Evolutionary conservation across 805 yeast species (phyloP).

Genomic region (Saturnispora sekii): DNA sequence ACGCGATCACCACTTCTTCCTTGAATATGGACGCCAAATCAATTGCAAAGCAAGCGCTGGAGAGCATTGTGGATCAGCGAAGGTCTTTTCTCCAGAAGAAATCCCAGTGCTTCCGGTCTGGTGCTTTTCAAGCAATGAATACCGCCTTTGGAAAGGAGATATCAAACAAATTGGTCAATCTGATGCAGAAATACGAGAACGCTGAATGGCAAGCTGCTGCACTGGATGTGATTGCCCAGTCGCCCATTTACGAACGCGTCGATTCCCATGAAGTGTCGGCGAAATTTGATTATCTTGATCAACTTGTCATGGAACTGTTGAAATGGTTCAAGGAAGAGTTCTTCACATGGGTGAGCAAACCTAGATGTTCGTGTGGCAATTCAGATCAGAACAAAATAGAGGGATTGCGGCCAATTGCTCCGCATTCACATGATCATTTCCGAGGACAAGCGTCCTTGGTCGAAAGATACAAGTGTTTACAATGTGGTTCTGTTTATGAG

Average conservation of each 20-base stretch:
- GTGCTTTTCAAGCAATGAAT: not conserved
- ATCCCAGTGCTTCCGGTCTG: not conserved
- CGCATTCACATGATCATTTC: slow-evolving; percentile 31
- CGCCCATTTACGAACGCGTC: slow-evolving; percentile 47
- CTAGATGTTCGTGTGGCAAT: slow-evolving; percentile 50
- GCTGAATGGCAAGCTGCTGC: slow-evolving; percentile 38
- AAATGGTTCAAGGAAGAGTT: slow-evolving; percentile 70
- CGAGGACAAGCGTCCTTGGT: slow-evolving; percentile 44
- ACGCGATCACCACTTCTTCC: not conserved
- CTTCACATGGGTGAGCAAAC: slow-evolving; percentile 75
- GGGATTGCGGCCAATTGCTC: slow-evolving; percentile 27
- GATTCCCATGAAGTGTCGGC: slow-evolving; percentile 18
- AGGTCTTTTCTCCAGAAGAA: not conserved
- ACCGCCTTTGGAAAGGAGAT: slow-evolving; percentile 3
- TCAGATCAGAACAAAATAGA: slow-evolving; percentile 31
- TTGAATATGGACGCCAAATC: not conserved
- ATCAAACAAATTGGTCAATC: not conserved
- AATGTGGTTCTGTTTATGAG: slow-evolving; percentile 38
- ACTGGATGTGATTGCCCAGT: slow-evolving; percentile 52
- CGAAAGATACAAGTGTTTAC: slow-evolving; percentile 55
- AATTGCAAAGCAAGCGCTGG: not conserved
- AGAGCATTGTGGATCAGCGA: not conserved
- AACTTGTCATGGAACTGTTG: slow-evolving; percentile 46
- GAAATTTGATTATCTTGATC: slow-evolving; percentile 41
- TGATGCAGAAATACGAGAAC: slow-evolving; percentile 3